Conservation (phyloP, 768 basidiomycete genomes). For the Trametes sanguinea region DNA sequence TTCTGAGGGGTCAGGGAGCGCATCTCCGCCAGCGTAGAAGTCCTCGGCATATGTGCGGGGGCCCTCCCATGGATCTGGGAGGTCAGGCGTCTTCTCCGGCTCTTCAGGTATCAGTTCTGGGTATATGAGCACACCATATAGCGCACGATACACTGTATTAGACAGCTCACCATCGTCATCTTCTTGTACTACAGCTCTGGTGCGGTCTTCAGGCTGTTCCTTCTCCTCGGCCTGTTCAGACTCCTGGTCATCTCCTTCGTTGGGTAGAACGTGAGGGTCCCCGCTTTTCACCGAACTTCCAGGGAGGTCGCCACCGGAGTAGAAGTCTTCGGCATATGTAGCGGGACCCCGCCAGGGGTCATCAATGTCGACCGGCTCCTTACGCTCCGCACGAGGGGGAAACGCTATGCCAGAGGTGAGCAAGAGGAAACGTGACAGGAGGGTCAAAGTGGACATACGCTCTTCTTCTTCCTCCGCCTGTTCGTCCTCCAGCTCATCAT, state of each 20-base stretch:
- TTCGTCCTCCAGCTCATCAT: constrained; percentile 40
- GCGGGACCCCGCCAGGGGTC: constrained; percentile 46
- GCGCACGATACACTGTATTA: too few species aligned
- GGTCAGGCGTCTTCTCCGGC: constrained; percentile 25
- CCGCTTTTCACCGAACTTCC: not conserved
- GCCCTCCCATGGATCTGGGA: constrained; percentile 44
- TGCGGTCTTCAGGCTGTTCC: too few species aligned
- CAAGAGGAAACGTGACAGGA: not conserved
- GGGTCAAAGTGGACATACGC: not conserved
- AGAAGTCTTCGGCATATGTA: constrained; percentile 45
- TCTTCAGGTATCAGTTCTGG: constrained; percentile 7
- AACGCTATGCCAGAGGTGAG: not conserved
- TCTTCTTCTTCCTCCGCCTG: constrained; percentile 42
- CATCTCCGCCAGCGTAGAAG: constrained; percentile 46
- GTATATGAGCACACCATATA: too few species aligned
- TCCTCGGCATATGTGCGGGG: constrained; percentile 44
- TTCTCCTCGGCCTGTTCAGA: too few species aligned
- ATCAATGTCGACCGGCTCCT: constrained; percentile 33
- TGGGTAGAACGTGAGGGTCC: constrained; percentile 34
- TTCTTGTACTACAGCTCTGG: not conserved
- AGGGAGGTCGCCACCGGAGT: constrained; percentile 44
- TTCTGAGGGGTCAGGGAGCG: constrained; percentile 8
- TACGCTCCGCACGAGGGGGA: constrained; percentile 9
- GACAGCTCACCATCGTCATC: constrained; percentile 8
- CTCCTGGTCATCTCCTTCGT: constrained; percentile 11